Evolutionary conservation across 306 rosid genomes (phyloP).

Genomic region (apple (Malus domestica)): DNA sequence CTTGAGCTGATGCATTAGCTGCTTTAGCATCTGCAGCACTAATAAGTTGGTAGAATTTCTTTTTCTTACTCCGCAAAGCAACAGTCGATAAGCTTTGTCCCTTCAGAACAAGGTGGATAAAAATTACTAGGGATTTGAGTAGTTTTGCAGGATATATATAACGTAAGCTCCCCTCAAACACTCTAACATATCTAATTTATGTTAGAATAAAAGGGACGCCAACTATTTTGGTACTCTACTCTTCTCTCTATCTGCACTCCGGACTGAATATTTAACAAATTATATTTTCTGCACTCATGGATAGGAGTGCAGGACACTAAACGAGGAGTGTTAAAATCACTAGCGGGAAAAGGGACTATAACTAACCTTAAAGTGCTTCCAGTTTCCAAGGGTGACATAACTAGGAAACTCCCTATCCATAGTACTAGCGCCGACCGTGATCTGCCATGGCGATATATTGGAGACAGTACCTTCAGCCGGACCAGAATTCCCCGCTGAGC

Average conservation of each 20-base stretch:
- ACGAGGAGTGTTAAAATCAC: neutral
- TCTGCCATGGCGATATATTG: constrained; percentile 65
- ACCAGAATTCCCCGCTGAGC: constrained; percentile 85
- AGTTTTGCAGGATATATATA: neutral
- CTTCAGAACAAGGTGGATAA: constrained; percentile 27
- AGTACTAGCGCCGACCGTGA: constrained; percentile 88
- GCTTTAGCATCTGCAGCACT: constrained; percentile 53
- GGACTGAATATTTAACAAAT: too few species aligned
- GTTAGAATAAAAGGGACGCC: too few species aligned
- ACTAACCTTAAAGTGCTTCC: constrained; percentile 41
- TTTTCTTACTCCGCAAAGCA: constrained; percentile 28
- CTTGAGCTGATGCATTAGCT: constrained; percentile 38
- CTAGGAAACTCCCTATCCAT: constrained; percentile 74
- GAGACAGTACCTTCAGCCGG: constrained; percentile 47
- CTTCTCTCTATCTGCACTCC: too few species aligned
- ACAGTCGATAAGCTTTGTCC: constrained; percentile 70
- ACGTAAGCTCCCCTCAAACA: neutral
- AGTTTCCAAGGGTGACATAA: constrained; percentile 49
- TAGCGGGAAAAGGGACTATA: neutral
- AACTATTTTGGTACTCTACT: too few species aligned
- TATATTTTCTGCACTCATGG: too few species aligned
- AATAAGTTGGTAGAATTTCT: constrained; percentile 44
- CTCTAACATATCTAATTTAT: neutral
- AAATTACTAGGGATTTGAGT: neutral
- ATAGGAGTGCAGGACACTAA: neutral